These are phyloP conservation scores for Neoscytalidium dimidiatum DNA, from an alignment of 2,329 filamentous ascomycete genomes.

Conservation along the genomic window DNA sequence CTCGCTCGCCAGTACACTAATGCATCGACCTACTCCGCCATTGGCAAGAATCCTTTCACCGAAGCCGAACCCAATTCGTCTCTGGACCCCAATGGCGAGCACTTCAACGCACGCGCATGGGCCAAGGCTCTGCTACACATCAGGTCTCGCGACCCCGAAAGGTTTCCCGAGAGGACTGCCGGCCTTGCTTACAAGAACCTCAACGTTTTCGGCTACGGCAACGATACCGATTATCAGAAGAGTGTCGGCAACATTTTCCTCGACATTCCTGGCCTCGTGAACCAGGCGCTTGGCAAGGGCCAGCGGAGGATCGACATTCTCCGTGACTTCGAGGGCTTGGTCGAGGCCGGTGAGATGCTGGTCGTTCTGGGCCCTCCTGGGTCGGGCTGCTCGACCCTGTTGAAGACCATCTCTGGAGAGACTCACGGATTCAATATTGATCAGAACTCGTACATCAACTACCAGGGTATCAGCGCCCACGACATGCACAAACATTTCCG, in stretches of 20 bases:
- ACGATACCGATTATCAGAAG: constrained; percentile 54
- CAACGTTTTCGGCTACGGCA: constrained; percentile 52
- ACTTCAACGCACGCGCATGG: constrained; percentile 53
- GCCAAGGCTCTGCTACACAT: constrained; percentile 53
- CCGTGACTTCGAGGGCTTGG: constrained; percentile 65
- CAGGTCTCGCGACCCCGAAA: constrained; percentile 43
- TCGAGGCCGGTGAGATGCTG: constrained; percentile 70
- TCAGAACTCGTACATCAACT: constrained; percentile 72
- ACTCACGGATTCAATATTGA: constrained; percentile 76
- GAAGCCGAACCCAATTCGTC: constrained; percentile 43
- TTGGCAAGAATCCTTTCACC: constrained; percentile 40
- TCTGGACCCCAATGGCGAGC: constrained; percentile 48
- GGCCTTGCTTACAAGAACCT: constrained; percentile 50
- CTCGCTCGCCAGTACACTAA: constrained; percentile 46
- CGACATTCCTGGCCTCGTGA: constrained; percentile 40
- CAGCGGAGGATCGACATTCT: constrained; percentile 62
- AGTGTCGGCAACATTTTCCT: constrained; percentile 51
- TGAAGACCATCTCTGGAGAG: constrained; percentile 81
- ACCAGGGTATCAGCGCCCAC: constrained; percentile 69
- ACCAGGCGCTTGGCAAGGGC: constrained; percentile 36
- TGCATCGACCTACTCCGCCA: constrained; percentile 40
- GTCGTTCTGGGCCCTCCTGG: constrained; percentile 70
- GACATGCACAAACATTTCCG: constrained; percentile 76
- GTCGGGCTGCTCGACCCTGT: constrained; percentile 74
- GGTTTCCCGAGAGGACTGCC: constrained; percentile 45